Percentiles rank a stretch among this genome's conserved stretches.
phyloP scores from a whole-genome alignment of 2,329 filamentous ascomycete species.

The Fusarium transvaalense region DNA sequence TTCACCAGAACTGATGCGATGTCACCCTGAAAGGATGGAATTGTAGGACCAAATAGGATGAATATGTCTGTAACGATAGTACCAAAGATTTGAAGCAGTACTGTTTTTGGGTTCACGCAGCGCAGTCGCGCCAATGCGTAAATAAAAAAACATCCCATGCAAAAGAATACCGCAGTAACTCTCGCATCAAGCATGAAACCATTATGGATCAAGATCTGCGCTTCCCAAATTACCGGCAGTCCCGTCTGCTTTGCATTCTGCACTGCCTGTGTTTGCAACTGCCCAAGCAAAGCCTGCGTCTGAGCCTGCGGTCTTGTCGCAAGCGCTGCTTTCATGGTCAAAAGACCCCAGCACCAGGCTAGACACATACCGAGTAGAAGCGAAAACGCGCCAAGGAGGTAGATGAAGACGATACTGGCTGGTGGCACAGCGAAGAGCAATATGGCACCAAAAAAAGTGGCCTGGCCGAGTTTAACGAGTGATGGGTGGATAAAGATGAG shows the following conservation, averaged over 20 bases:
- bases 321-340: constrained; percentile 62
- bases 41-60: constrained; percentile 57
- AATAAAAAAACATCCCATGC: constrained; percentile 59
- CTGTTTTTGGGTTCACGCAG: constrained; percentile 60
- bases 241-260: constrained; percentile 34
- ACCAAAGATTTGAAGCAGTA: constrained; percentile 59
- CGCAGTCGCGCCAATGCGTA: constrained; percentile 60
- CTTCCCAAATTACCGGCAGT: constrained; percentile 43
- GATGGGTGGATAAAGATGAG: constrained; percentile 62
- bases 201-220: constrained; percentile 55
- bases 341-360: constrained; percentile 63
- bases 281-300: constrained; percentile 41
- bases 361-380: constrained; percentile 61
- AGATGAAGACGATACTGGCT: constrained; percentile 59
- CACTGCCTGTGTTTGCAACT: neutral
- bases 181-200: constrained; percentile 63
- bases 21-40: constrained; percentile 42
- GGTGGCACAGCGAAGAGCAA: constrained; percentile 61
- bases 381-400: constrained; percentile 57
- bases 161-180: constrained; percentile 55
- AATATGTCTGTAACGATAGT: constrained; percentile 62
- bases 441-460: constrained; percentile 59
- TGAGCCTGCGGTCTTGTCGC: constrained; percentile 57
- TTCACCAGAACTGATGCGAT: constrained; percentile 55
- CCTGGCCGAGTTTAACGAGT: constrained; percentile 56